phyloP scores from a whole-genome alignment of 1,139 yeast species.

The Pichia sp. region DNA sequence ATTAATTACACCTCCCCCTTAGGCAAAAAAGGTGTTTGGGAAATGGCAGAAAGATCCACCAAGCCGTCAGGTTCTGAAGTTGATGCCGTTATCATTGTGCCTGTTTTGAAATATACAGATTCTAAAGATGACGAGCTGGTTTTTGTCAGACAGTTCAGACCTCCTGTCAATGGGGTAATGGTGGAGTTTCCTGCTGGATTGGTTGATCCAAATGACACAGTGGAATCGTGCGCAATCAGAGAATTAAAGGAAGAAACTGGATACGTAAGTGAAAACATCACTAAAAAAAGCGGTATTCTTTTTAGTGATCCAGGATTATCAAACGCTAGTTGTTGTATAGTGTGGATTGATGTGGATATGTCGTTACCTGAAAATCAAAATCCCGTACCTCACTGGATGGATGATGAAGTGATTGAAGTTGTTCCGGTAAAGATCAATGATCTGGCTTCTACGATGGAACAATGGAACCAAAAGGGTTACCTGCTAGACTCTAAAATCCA shows the following conservation, averaged over 20 bases:
- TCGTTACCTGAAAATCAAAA: conserved; percentile 51
- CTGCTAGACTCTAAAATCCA: conserved; percentile 81
- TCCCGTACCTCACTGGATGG: conserved; percentile 74
- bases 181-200: conserved; percentile 95
- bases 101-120: conserved; percentile 37
- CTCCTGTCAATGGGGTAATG: conserved; percentile 82
- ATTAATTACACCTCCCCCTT: conserved; percentile 63
- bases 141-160: conserved; percentile 83
- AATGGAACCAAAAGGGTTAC: conserved; percentile 55
- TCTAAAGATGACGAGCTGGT: conserved; percentile 43
- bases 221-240: conserved; percentile 75
- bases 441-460: conserved; percentile 46
- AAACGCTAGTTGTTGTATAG: conserved; percentile 78
- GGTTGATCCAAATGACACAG: conserved; percentile 73
- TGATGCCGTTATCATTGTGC: conserved; percentile 88
- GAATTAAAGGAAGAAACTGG: conserved; percentile 93
- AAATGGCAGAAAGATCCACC: conserved; percentile 80
- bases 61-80: conserved; percentile 58
- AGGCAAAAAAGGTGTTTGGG: conserved; percentile 73
- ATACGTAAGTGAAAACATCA: conserved; percentile 52
- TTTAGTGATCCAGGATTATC: conserved; percentile 93
- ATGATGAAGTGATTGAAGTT: conserved; percentile 81
- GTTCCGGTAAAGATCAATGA: conserved; percentile 57
- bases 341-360: conserved; percentile 72
- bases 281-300: conserved; percentile 39